A percentile compares a stretch with the other conserved stretches of the same genome.
Conservation (phyloP, 495 filamentous ascomycete genomes). For the Letharia columbiana region DNA sequence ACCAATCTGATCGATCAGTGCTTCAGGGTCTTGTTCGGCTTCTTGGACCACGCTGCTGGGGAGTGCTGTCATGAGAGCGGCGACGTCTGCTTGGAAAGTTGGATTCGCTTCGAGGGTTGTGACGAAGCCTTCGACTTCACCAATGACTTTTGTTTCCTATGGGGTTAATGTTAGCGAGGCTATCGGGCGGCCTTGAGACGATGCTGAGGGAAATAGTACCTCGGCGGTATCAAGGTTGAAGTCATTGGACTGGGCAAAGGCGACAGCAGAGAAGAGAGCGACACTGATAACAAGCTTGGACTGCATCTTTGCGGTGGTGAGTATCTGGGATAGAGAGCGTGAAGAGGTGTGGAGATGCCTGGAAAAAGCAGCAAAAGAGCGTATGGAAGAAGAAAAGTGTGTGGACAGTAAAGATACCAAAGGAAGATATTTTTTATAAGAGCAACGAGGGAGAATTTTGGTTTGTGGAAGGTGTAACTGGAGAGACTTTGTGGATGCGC, state of each 20-base stretch:
- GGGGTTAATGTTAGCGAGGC: not conserved
- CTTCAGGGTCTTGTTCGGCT: slow-evolving; percentile 7
- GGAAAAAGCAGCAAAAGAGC: not conserved
- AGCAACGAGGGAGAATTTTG: not conserved
- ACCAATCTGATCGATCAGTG: slow-evolving; percentile 4
- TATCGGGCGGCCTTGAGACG: not conserved
- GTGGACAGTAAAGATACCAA: not conserved
- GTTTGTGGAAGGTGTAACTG: not conserved
- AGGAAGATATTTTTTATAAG: not conserved
- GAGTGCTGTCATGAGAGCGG: not conserved
- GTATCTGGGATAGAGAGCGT: too few relatives aligned
- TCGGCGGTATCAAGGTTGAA: slow-evolving; percentile 10
- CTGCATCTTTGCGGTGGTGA: slow-evolving; percentile 7
- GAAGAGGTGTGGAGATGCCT: not conserved
- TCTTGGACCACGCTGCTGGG: slow-evolving; percentile 11
- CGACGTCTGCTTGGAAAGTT: slow-evolving; percentile 16
- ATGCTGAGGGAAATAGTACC: slow-evolving; percentile 2
- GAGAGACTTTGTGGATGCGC: not conserved
- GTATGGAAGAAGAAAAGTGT: not conserved
- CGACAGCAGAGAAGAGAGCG: not conserved
- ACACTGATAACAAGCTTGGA: slow-evolving; percentile 1
- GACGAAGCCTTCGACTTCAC: slow-evolving; percentile 1
- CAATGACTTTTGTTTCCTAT: slow-evolving; percentile 11
- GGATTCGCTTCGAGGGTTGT: slow-evolving; percentile 10
- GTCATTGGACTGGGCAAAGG: slow-evolving; percentile 6